These are phyloP conservation scores for Penicillium argentinense DNA, from an alignment of 495 filamentous ascomycete genomes.

Conservation along the genomic window DNA sequence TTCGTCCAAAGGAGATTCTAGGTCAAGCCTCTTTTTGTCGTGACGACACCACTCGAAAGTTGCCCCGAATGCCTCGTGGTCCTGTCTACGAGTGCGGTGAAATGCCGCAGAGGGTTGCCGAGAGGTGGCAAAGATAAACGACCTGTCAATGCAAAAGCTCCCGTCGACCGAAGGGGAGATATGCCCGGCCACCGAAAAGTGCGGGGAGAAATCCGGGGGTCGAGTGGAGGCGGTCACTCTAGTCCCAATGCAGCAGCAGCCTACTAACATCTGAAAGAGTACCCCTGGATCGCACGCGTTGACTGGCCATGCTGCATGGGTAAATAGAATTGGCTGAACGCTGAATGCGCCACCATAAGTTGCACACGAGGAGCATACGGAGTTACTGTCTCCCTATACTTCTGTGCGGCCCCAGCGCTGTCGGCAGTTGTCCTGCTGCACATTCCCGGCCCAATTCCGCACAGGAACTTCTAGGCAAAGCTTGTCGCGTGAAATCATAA, in stretches of 20 bases:
- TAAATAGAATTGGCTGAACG: too few relatives aligned
- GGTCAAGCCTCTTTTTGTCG: too few relatives aligned
- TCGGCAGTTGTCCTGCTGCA: conserved; percentile 6
- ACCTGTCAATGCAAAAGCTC: neutral
- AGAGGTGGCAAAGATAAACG: conserved; percentile 13
- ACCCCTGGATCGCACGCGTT: too few relatives aligned
- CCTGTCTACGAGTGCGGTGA: conserved; percentile 8
- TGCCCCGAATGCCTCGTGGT: too few relatives aligned
- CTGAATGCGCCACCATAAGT: neutral
- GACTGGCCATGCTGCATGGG: too few relatives aligned
- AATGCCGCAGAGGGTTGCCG: conserved; percentile 12
- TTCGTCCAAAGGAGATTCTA: too few relatives aligned
- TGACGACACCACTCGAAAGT: too few relatives aligned
- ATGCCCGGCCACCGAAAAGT: neutral
- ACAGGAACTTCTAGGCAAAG: neutral
- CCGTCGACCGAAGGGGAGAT: too few relatives aligned
- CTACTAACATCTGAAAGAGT: too few relatives aligned
- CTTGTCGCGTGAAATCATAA: conserved; percentile 4
- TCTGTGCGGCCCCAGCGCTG: neutral
- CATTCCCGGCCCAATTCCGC: conserved; percentile 16
- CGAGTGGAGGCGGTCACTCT: too few relatives aligned
- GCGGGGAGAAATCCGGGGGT: conserved; percentile 20
- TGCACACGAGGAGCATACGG: neutral
- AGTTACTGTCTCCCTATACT: neutral
- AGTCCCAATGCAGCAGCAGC: too few relatives aligned